A percentile compares a stretch with the other conserved stretches of the same genome.
Evolutionary conservation across 495 filamentous ascomycete species (phyloP).

Genomic region (Tuber indicum): DNA sequence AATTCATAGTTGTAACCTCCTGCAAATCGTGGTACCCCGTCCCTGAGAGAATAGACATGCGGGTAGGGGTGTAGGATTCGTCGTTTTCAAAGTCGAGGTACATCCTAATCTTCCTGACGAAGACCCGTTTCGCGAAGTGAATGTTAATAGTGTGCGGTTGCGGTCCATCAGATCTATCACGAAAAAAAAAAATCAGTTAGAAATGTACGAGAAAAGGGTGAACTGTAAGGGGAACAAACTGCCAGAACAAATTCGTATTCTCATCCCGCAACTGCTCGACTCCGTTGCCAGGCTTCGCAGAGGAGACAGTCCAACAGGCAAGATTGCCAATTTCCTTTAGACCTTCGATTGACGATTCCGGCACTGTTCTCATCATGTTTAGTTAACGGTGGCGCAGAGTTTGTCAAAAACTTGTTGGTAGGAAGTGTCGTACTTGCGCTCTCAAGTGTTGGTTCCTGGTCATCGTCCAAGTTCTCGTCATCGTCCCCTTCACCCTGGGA

Average conservation of each 20-base stretch:
- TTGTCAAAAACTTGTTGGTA: not conserved
- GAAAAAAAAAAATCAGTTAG: not conserved
- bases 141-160: slow-evolving; percentile 91
- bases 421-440: slow-evolving; percentile 35
- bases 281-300: slow-evolving; percentile 84
- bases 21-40: slow-evolving; percentile 81
- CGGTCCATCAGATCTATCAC: slow-evolving; percentile 71
- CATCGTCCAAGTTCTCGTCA: slow-evolving; percentile 38
- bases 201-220: not conserved
- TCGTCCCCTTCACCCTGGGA: slow-evolving; percentile 40
- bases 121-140: slow-evolving; percentile 90
- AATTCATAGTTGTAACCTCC: slow-evolving; percentile 70
- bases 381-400: not conserved
- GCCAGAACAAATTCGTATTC: slow-evolving; percentile 79
- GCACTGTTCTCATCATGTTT: slow-evolving; percentile 20
- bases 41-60: slow-evolving; percentile 77
- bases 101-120: slow-evolving; percentile 72
- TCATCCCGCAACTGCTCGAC: slow-evolving; percentile 76
- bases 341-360: slow-evolving; percentile 39
- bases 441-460: slow-evolving; percentile 43
- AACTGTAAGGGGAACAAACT: slow-evolving; percentile 48
- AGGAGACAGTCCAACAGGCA: slow-evolving; percentile 86
- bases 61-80: slow-evolving; percentile 95
- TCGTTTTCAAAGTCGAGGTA: slow-evolving; percentile 86
- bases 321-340: slow-evolving; percentile 92